Evolutionary conservation across 2,329 filamentous ascomycete species (phyloP).

Genomic region (Microdochium paspali): DNA sequence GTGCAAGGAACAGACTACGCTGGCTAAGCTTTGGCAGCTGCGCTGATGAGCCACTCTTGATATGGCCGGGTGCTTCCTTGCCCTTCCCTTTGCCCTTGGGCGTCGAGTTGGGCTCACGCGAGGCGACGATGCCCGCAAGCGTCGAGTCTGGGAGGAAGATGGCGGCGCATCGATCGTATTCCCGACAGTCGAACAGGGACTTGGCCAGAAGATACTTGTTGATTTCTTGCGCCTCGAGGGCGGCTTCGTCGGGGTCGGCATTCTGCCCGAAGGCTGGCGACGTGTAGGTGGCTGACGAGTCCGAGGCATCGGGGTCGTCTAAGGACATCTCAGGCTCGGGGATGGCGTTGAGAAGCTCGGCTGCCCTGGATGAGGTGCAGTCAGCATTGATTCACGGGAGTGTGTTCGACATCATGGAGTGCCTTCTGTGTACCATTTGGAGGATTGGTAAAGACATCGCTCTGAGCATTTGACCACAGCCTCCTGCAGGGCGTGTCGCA

Average conservation of each 20-base stretch:
- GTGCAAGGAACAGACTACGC: constrained; percentile 81
- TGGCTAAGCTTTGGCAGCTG: constrained; percentile 61
- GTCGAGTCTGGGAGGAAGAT: constrained; percentile 79
- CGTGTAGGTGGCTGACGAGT: constrained; percentile 31
- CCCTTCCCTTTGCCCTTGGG: constrained; percentile 47
- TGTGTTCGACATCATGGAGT: neutral
- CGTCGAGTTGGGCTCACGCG: constrained; percentile 30
- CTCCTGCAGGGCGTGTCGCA: constrained; percentile 69
- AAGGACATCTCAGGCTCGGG: constrained; percentile 35
- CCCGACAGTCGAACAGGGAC: constrained; percentile 88
- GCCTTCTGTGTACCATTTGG: constrained; percentile 68
- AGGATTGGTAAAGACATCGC: constrained; percentile 87
- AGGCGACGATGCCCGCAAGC: constrained; percentile 53
- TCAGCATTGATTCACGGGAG: constrained; percentile 5
- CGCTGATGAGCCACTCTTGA: constrained; percentile 10
- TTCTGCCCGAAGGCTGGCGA: constrained; percentile 43
- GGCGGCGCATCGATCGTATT: constrained; percentile 87
- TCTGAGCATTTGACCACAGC: constrained; percentile 89
- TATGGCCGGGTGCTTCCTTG: constrained; percentile 35
- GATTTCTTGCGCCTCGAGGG: constrained; percentile 69
- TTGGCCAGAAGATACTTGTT: constrained; percentile 85
- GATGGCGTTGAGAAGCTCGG: constrained; percentile 83
- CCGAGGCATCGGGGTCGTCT: constrained; percentile 17
- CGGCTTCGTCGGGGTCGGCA: constrained; percentile 61
- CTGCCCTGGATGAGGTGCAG: constrained; percentile 54